Percentiles rank a stretch among this genome's conserved stretches.
Evolutionary conservation across 2,329 filamentous ascomycete species (phyloP).

Genomic region (Nigrospora oryzae): DNA sequence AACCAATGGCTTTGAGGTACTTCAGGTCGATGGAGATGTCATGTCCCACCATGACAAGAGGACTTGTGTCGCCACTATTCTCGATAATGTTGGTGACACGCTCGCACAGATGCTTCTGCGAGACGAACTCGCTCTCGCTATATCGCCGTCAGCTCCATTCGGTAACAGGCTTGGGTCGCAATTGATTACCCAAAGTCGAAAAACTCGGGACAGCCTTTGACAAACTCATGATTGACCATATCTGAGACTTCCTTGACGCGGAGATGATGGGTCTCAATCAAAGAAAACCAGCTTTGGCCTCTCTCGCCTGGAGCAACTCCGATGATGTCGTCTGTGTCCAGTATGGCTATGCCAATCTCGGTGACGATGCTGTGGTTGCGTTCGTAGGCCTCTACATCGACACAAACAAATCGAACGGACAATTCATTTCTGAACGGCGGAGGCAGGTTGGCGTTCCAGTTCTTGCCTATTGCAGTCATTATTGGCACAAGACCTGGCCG

Average conservation of each 20-base stretch:
- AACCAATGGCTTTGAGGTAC: conserved; percentile 58
- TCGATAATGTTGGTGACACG: conserved; percentile 29
- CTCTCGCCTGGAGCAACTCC: conserved; percentile 48
- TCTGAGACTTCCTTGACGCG: conserved; percentile 62
- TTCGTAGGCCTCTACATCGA: conserved; percentile 83
- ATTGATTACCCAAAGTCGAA: conserved; percentile 67
- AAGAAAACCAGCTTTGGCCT: conserved; percentile 57
- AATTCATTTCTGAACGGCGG: conserved; percentile 38
- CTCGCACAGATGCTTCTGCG: conserved; percentile 20
- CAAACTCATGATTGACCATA: conserved; percentile 58
- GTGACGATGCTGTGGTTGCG: conserved; percentile 57
- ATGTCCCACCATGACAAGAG: conserved; percentile 74
- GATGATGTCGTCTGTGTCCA: conserved; percentile 58
- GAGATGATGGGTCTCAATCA: conserved; percentile 67
- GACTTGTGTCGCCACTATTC: conserved; percentile 11
- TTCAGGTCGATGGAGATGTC: conserved; percentile 58
- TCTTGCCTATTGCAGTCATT: neutral
- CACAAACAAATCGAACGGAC: conserved; percentile 61
- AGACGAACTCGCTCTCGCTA: conserved; percentile 34
- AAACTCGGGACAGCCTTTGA: conserved; percentile 62
- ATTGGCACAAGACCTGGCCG: neutral
- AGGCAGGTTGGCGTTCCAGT: conserved; percentile 24
- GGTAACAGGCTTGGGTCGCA: neutral
- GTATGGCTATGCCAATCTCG: conserved; percentile 74
- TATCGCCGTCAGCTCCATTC: conserved; percentile 5